Evolutionary conservation across 441 rosid species (phyloP).

Genomic region (Eruca vesicaria): DNA sequence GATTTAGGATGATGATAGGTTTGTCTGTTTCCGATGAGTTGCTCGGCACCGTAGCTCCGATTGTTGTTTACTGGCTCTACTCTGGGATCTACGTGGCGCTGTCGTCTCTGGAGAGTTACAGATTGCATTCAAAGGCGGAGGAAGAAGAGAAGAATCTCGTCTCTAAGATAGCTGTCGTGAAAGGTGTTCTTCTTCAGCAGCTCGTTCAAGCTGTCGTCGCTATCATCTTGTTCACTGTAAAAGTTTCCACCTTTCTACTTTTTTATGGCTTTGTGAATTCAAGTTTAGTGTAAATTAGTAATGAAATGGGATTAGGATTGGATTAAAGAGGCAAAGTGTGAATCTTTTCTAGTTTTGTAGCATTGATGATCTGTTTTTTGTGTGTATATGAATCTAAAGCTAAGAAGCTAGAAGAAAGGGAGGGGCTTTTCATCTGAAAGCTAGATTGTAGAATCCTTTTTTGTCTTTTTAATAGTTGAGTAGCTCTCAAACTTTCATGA

Average conservation of each 20-base stretch:
- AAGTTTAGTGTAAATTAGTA: neutral
- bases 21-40: constrained; percentile 69
- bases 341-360: too few species aligned
- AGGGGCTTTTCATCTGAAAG: neutral
- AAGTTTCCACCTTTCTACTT: neutral
- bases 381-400: neutral
- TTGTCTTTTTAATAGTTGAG: neutral
- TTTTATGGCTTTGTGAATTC: neutral
- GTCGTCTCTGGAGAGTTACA: constrained; percentile 58
- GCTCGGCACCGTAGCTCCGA: constrained; percentile 72
- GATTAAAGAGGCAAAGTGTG: neutral
- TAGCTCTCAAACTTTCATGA: neutral
- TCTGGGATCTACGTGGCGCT: constrained; percentile 65
- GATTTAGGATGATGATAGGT: constrained; percentile 59
- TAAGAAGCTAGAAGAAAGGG: neutral
- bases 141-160: constrained; percentile 85
- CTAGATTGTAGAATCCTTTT: neutral
- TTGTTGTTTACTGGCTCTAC: constrained; percentile 76
- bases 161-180: constrained; percentile 61
- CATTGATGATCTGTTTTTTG: neutral
- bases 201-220: constrained; percentile 73
- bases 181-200: constrained; percentile 84
- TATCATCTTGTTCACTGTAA: constrained; percentile 67
- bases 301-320: neutral
- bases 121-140: constrained; percentile 70